Evolutionary conservation across 441 rosid genomes (phyloP).

Genomic region (Arabidopsis lyrata): DNA sequence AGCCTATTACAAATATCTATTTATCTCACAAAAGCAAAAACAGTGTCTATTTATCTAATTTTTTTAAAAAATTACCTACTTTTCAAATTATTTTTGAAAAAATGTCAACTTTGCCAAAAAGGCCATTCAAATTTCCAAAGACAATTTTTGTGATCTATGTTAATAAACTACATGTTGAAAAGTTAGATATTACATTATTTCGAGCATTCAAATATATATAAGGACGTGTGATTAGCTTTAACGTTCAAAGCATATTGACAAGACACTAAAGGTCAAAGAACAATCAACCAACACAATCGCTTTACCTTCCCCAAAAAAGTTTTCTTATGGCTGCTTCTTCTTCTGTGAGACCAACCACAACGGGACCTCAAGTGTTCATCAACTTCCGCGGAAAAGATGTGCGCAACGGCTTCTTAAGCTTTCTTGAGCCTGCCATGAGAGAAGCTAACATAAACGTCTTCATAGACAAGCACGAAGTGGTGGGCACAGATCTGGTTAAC

Average conservation of each 20-base stretch:
- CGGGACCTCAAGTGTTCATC: conserved; percentile 16
- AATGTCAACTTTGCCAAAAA: no score
- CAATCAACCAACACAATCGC: not conserved
- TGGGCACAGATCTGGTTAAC: not conserved
- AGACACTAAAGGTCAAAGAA: not conserved
- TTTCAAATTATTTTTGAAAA: no score
- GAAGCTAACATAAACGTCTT: not conserved
- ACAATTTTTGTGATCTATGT: no score
- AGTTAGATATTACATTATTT: not conserved
- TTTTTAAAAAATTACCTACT: no score
- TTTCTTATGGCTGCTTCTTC: not conserved
- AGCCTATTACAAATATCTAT: no score
- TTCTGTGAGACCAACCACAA: not conserved
- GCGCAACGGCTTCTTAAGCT: not conserved
- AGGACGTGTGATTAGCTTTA: not conserved
- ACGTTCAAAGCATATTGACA: not conserved
- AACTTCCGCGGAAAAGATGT: not conserved
- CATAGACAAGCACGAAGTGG: not conserved
- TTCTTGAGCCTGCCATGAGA: conserved; percentile 20
- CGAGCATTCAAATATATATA: not conserved
- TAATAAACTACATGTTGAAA: not conserved
- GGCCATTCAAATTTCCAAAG: no score
- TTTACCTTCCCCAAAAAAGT: not conserved
- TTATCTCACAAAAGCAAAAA: no score
- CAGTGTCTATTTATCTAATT: no score